A percentile compares a stretch with the other conserved stretches of the same genome.
Conservation (phyloP, 805 yeast species). For the Ascoidea tarda region DNA sequence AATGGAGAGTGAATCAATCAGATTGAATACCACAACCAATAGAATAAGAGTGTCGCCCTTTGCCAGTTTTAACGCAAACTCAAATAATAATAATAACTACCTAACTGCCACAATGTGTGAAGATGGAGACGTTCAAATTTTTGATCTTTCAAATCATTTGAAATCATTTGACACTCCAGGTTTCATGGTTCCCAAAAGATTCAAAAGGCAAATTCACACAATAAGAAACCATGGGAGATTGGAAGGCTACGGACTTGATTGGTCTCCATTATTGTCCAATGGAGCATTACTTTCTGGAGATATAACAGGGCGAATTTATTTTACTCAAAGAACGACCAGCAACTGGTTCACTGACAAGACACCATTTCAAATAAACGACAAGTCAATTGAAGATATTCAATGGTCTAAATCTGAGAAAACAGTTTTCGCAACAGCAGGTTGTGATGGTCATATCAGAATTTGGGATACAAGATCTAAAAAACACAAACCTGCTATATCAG, state of each 20-base stretch:
- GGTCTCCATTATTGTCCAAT: conserved; percentile 77
- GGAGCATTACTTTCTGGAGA: conserved; percentile 88
- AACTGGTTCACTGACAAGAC: conserved; percentile 79
- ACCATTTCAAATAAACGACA: conserved; percentile 48
- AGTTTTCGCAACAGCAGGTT: conserved; percentile 90
- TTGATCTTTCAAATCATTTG: conserved; percentile 66
- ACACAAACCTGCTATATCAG: conserved; percentile 81
- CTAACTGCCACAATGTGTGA: conserved; percentile 83
- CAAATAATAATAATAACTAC: conserved; percentile 53
- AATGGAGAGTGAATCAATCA: conserved; percentile 70
- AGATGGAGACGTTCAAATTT: conserved; percentile 77
- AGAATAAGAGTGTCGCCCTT: conserved; percentile 70
- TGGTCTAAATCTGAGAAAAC: conserved; percentile 90
- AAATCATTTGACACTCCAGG: conserved; percentile 88
- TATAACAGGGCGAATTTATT: conserved; percentile 65
- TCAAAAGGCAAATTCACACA: conserved; percentile 73
- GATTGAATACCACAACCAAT: conserved; percentile 75
- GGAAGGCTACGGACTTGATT: conserved; percentile 96
- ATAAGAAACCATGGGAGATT: conserved; percentile 77
- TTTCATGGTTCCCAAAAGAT: conserved; percentile 56
- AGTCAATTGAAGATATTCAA: conserved; percentile 91
- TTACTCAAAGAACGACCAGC: conserved; percentile 63
- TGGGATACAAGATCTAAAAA: conserved; percentile 96
- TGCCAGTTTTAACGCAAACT: no score
- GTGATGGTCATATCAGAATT: conserved; percentile 81